These are phyloP conservation scores for Calamus simplicifolius DNA, from an alignment of 176 grass and related monocot genomes.

Conservation along the genomic window DNA sequence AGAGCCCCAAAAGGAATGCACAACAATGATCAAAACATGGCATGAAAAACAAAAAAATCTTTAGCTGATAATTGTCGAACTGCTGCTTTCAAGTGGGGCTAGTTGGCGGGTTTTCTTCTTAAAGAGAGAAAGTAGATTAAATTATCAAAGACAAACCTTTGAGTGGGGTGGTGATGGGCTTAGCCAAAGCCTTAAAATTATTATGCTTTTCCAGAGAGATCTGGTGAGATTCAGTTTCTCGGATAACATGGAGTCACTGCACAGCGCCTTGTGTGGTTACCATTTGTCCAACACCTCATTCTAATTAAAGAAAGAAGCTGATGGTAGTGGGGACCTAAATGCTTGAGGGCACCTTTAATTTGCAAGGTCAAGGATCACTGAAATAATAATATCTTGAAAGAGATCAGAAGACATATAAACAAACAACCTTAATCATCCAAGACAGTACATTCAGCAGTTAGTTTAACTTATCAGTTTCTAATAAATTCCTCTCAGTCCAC, in stretches of 20 bases:
- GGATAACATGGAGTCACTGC: constrained; percentile 17
- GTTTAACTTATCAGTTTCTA: no score
- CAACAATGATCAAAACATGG: constrained; percentile 10
- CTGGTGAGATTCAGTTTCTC: constrained; percentile 32
- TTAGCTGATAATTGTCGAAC: constrained; percentile 16
- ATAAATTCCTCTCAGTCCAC: no score
- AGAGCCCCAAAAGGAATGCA: constrained; percentile 22
- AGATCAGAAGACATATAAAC: background rate
- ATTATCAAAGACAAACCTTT: constrained; percentile 8
- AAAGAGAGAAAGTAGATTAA: background rate
- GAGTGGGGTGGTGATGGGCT: constrained; percentile 15
- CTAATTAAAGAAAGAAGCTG: constrained; percentile 2
- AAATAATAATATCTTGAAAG: background rate
- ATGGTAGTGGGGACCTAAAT: background rate
- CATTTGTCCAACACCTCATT: constrained; percentile 12
- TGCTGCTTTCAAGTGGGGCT: background rate
- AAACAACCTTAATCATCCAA: no score
- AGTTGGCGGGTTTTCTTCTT: constrained; percentile 12
- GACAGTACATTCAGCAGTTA: no score
- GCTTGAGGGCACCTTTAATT: no score
- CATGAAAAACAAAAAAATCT: constrained; percentile 4
- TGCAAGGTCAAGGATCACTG: background rate
- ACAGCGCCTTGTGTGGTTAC: background rate
- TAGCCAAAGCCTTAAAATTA: background rate
- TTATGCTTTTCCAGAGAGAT: no score